Base-by-base conservation (phyloP, 2,329 filamentous ascomycete genomes). In the Exophiala sp. region DNA sequence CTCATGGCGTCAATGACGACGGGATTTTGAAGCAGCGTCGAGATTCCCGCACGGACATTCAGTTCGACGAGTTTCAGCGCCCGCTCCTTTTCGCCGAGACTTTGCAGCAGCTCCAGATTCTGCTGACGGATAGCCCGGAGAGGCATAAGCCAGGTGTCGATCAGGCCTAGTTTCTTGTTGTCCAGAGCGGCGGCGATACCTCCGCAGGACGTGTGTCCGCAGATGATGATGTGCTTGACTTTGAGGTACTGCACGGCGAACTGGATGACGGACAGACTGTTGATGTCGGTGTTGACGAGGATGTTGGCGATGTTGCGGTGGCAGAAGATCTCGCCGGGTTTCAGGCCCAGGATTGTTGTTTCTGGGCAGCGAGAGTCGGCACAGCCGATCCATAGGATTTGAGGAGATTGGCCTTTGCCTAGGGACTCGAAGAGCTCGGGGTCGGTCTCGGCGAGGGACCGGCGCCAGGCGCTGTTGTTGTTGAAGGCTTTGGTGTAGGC, bases 271-370 rank as follows among this genome's bases (percentile, higher is more conserved):
- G 84, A 82, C 9, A 83, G 79, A 33, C 85, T 84, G 73, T 83
- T 89, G 69, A 92, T 81, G 69, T 95, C 90, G 64, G 83, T 84
- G 16, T 84, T 76, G 53, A 84, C 83, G 59, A 95, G 74, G 66
- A 92, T 83, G 75, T 95, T 95, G 71, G 88, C 89, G 69, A 95
- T 91, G 76, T 95, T 95, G 68, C 90, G 87, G 77, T 95, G 89
- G 48, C 90, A 87, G 70, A 95, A 95, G 62, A 95, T 85, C 65
- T 95, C 89, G 55, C 90, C 89, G 2, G 89, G 88, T 65, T 89
- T 80, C 10, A 61, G 54, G 65, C 87, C 85, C 24, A 91, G 80
- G 65, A 95, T 80, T 45, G 85, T 90, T 4, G 88, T 92, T 72
- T 94, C 90, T 1, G 90, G 89, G 62, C 89, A 86, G 60, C 90